A percentile compares a stretch with the other conserved stretches of the same genome.
phyloP scores from a whole-genome alignment of 257 asterid genomes.

The Solanum peruvianum region DNA sequence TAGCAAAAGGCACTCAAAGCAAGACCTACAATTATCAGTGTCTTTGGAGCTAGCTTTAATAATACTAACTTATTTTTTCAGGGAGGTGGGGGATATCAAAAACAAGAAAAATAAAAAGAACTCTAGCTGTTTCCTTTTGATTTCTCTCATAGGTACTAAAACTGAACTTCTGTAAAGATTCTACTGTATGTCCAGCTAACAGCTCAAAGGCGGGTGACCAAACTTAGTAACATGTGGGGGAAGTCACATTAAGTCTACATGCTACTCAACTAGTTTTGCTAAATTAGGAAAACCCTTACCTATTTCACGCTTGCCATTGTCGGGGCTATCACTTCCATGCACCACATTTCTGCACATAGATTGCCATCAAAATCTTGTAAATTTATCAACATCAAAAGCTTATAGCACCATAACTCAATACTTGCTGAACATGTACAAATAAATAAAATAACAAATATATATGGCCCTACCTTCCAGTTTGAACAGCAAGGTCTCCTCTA shows the following conservation, averaged over 20 bases:
- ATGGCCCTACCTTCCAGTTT: slow-evolving; percentile 72
- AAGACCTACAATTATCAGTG: not conserved
- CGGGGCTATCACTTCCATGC: slow-evolving; percentile 96
- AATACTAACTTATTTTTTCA: not conserved
- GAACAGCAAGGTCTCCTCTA: slow-evolving; percentile 93
- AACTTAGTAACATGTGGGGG: not conserved
- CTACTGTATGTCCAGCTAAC: not conserved
- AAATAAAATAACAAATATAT: not conserved
- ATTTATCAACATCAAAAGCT: too few relatives aligned
- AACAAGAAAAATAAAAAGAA: not conserved
- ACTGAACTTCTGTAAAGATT: not conserved
- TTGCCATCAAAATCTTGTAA: not conserved
- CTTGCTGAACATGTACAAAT: not conserved
- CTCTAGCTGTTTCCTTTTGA: not conserved
- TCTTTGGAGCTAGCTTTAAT: not conserved
- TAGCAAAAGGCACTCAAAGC: not conserved
- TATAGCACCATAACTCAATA: not conserved
- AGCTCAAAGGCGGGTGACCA: not conserved
- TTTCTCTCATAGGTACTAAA: not conserved
- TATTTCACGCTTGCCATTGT: slow-evolving; percentile 76
- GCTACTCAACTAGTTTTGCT: not conserved
- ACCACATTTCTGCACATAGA: slow-evolving; percentile 65
- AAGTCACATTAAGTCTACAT: not conserved
- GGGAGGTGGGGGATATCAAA: not conserved
- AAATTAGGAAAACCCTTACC: slow-evolving; percentile 23